Conservation (phyloP, 2,329 filamentous ascomycete species). For the Clarireedia homoeocarpa region DNA sequence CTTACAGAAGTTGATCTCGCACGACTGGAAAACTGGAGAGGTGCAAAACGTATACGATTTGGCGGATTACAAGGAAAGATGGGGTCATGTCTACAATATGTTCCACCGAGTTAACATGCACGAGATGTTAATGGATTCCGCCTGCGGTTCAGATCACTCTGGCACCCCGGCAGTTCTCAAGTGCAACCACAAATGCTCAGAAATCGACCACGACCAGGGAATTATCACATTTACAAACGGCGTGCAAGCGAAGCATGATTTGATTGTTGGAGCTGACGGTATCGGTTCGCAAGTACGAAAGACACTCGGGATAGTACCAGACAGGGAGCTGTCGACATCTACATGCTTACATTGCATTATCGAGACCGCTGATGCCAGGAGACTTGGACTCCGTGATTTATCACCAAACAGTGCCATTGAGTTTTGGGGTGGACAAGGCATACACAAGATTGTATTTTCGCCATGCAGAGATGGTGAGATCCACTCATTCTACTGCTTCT, state of each 20-base stretch:
- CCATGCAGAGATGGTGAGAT: slow-evolving; percentile 32
- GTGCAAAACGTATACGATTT: slow-evolving; percentile 56
- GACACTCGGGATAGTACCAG: slow-evolving; percentile 45
- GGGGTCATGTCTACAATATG: slow-evolving; percentile 52
- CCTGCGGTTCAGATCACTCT: slow-evolving; percentile 45
- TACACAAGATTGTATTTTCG: slow-evolving; percentile 35
- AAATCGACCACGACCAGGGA: slow-evolving; percentile 43
- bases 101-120: slow-evolving; percentile 66
- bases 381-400: slow-evolving; percentile 20
- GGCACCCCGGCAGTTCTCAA: slow-evolving; percentile 45
- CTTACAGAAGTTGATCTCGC: slow-evolving; percentile 57
- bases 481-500: slow-evolving; percentile 35
- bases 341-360: slow-evolving; percentile 33
- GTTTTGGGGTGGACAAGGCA: slow-evolving; percentile 32
- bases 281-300: slow-evolving; percentile 58
- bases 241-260: slow-evolving; percentile 25
- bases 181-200: slow-evolving; percentile 38
- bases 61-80: slow-evolving; percentile 55
- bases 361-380: slow-evolving; percentile 22
- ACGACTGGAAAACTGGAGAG: slow-evolving; percentile 63
- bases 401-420: slow-evolving; percentile 24
- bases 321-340: slow-evolving; percentile 30
- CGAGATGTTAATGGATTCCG: slow-evolving; percentile 54
- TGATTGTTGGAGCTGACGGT: slow-evolving; percentile 41
- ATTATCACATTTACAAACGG: slow-evolving; percentile 35